A percentile compares a stretch with the other conserved stretches of the same genome.
These are phyloP conservation scores for Russula foetens DNA, from an alignment of 768 basidiomycete species.

Conservation along the genomic window DNA sequence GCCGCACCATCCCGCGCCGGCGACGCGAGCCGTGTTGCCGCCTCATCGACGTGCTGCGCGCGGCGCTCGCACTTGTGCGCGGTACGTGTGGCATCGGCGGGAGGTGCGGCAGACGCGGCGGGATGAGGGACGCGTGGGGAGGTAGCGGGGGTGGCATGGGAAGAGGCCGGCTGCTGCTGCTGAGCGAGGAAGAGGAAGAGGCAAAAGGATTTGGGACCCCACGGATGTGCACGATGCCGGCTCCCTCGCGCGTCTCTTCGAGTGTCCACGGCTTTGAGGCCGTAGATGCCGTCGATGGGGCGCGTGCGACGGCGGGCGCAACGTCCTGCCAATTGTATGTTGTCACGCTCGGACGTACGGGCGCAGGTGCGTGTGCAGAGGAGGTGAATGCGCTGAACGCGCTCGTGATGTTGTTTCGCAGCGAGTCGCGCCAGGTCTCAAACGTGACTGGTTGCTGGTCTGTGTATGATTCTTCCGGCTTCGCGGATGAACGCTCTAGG, in stretches of 20 bases:
- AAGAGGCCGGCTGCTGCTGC: neutral
- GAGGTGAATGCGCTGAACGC: conserved; percentile 11
- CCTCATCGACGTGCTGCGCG: neutral
- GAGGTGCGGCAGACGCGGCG: conserved; percentile 1
- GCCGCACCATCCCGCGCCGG: neutral
- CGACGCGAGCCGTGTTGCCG: no score
- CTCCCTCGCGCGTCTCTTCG: conserved; percentile 33
- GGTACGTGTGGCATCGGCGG: neutral
- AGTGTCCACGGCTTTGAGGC: conserved; percentile 31
- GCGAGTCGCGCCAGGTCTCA: conserved; percentile 17
- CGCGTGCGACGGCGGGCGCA: neutral
- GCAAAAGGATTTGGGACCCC: conserved; percentile 4
- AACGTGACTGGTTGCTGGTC: neutral
- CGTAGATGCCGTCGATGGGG: neutral
- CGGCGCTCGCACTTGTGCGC: neutral
- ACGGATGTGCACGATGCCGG: conserved; percentile 33
- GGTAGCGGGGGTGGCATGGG: neutral
- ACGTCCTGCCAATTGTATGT: neutral
- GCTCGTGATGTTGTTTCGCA: conserved; percentile 15
- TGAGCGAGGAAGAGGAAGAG: neutral
- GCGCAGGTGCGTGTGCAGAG: neutral
- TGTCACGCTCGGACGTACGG: neutral
- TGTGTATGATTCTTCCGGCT: neutral
- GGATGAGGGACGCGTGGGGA: neutral
- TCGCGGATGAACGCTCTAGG: conserved; percentile 2